phyloP scores from a whole-genome alignment of 1,139 yeast genomes.

The Candida neerlandica region DNA sequence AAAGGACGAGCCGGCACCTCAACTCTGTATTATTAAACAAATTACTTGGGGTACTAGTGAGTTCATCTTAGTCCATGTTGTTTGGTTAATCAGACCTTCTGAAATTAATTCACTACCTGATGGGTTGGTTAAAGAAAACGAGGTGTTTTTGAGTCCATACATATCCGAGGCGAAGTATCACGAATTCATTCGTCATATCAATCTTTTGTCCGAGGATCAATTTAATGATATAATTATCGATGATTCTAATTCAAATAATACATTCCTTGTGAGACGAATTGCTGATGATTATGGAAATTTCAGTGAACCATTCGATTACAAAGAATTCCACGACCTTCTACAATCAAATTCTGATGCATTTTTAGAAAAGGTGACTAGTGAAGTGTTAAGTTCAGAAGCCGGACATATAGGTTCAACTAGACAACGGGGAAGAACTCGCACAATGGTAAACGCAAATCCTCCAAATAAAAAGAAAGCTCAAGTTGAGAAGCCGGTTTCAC shows the following conservation, averaged over 20 bases:
- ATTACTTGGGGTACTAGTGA: conserved; percentile 41
- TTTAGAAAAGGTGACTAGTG: neutral
- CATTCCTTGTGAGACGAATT: conserved; percentile 43
- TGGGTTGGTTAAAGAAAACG: conserved; percentile 24
- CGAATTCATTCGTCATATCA: conserved; percentile 34
- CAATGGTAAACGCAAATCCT: no score
- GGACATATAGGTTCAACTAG: no score
- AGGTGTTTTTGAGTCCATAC: conserved; percentile 46
- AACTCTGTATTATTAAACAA: conserved; percentile 38
- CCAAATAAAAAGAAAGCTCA: no score
- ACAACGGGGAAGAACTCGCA: no score
- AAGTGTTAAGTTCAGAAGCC: neutral
- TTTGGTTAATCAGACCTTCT: conserved; percentile 34
- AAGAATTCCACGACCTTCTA: conserved; percentile 21
- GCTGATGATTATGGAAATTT: conserved; percentile 37
- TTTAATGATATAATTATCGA: conserved; percentile 30
- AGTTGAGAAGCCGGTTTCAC: no score
- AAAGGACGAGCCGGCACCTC: neutral
- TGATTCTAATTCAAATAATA: conserved; percentile 27
- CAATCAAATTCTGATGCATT: neutral
- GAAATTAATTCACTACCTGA: conserved; percentile 24
- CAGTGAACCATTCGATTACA: conserved; percentile 39
- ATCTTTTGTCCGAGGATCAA: conserved; percentile 33
- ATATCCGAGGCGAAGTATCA: conserved; percentile 32
- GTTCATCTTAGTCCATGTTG: conserved; percentile 39